Percentiles rank a stretch among this genome's conserved stretches.
phyloP scores from a whole-genome alignment of 495 filamentous ascomycete species.

The Podospora comata region DNA sequence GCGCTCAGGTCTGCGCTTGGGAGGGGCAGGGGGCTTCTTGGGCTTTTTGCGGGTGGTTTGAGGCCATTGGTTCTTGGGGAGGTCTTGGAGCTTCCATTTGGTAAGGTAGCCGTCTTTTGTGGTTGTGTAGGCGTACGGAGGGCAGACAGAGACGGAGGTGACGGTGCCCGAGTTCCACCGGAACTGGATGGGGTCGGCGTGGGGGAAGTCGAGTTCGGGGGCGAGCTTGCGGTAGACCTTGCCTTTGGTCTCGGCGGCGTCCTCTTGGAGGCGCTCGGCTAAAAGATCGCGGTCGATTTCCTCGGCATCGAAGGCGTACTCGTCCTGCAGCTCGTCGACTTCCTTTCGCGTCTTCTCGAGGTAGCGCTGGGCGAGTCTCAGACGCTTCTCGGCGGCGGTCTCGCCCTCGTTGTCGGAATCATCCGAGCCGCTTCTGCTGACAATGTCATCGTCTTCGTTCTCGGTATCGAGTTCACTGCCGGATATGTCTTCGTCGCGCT shows the following conservation, averaged over 20 bases:
- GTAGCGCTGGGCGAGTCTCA: constrained; percentile 89
- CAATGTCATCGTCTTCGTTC: constrained; percentile 31
- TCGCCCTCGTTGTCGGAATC: constrained; percentile 62
- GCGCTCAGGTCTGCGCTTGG: constrained; percentile 67
- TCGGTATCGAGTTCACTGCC: constrained; percentile 70
- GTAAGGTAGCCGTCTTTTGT: constrained; percentile 78
- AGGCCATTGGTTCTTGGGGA: constrained; percentile 52
- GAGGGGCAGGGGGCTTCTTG: constrained; percentile 62
- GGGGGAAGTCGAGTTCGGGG: constrained; percentile 59
- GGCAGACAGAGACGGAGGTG: constrained; percentile 72
- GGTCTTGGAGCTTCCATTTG: constrained; percentile 77
- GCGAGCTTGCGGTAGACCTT: constrained; percentile 78
- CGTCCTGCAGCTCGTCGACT: constrained; percentile 45
- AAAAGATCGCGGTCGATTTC: constrained; percentile 91
- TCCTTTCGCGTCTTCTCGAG: constrained; percentile 84
- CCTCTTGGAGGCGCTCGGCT: constrained; percentile 82
- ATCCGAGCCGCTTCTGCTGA: constrained; percentile 44
- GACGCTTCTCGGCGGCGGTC: constrained; percentile 80
- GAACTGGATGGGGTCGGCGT: constrained; percentile 65
- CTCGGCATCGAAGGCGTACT: constrained; percentile 81
- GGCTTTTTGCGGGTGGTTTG: constrained; percentile 54
- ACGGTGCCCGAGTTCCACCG: constrained; percentile 71
- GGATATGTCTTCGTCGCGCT: constrained; percentile 75
- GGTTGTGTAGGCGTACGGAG: constrained; percentile 80
- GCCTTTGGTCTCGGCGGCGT: constrained; percentile 91